phyloP scores from a whole-genome alignment of 768 basidiomycete genomes.

The Sporobolomyces pararoseus region DNA sequence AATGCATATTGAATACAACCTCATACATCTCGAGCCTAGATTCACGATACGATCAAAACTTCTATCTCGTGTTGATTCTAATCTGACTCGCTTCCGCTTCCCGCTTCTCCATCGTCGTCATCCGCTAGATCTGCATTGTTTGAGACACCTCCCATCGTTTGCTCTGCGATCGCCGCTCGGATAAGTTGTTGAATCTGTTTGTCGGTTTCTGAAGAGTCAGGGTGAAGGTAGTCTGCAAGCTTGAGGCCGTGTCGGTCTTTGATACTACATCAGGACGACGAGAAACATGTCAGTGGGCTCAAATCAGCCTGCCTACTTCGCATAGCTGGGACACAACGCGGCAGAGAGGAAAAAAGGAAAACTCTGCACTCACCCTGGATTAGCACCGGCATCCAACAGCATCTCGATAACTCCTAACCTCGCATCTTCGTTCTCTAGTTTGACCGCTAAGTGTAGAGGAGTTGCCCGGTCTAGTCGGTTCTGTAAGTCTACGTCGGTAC shows the following conservation, averaged over 20 bases:
- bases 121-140: conserved; percentile 65
- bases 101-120: conserved; percentile 45
- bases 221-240: conserved; percentile 58
- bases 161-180: conserved; percentile 53
- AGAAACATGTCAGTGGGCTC: neutral
- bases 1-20: neutral
- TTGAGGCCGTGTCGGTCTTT: conserved; percentile 66
- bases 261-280: conserved; percentile 54
- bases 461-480: conserved; percentile 69
- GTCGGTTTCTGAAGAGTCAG: conserved; percentile 57
- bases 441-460: conserved; percentile 68
- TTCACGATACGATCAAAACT: no score
- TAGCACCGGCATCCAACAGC: conserved; percentile 73
- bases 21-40: no score
- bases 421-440: conserved; percentile 58
- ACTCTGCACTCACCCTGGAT: conserved; percentile 58
- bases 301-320: neutral
- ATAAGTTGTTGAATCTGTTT: conserved; percentile 53
- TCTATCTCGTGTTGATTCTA: neutral
- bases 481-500: conserved; percentile 74
- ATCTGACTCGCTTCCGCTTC: conserved; percentile 34
- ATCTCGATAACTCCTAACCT: conserved; percentile 60
- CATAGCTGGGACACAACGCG: neutral
- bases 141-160: conserved; percentile 54
- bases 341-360: neutral